Evolutionary conservation across 495 filamentous ascomycete species (phyloP).

Genomic region (Lichina pygmaea): DNA sequence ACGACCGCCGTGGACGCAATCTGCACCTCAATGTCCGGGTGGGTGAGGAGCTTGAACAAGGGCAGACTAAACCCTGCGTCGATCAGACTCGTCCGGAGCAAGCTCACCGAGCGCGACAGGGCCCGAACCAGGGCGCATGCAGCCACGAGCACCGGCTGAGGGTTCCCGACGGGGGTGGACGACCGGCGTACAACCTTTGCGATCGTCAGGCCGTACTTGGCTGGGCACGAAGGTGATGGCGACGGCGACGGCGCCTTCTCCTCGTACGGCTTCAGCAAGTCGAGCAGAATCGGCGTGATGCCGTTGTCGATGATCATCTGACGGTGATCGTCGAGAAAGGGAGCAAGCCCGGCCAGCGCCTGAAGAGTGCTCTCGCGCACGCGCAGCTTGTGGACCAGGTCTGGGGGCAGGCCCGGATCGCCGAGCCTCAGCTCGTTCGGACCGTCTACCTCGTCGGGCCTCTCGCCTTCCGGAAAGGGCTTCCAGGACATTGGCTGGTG

Average conservation of each 20-base stretch:
- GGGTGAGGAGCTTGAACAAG: constrained; percentile 46
- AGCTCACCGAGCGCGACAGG: constrained; percentile 58
- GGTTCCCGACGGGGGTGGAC: constrained; percentile 15
- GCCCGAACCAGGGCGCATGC: constrained; percentile 57
- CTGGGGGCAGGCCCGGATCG: constrained; percentile 28
- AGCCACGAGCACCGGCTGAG: constrained; percentile 43
- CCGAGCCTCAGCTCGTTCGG: constrained; percentile 22
- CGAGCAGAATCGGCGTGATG: constrained; percentile 52
- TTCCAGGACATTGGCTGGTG: constrained; percentile 11
- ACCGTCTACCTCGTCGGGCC: constrained; percentile 1
- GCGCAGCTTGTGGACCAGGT: constrained; percentile 44
- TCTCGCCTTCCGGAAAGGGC: constrained; percentile 4
- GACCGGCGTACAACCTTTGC: not conserved
- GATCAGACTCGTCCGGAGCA: constrained; percentile 61
- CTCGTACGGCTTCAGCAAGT: constrained; percentile 42
- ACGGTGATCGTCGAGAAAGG: constrained; percentile 61
- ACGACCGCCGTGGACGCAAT: constrained; percentile 60
- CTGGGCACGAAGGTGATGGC: not conserved
- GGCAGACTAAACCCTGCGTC: constrained; percentile 62
- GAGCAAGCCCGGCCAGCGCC: constrained; percentile 49
- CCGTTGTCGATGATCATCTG: constrained; percentile 64
- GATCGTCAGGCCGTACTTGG: not conserved
- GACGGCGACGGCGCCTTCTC: constrained; percentile 3
- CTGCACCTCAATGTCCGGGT: constrained; percentile 55
- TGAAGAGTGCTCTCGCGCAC: constrained; percentile 54